Conservation (phyloP, 495 filamentous ascomycete species). For the Penicillium bovifimosum region DNA sequence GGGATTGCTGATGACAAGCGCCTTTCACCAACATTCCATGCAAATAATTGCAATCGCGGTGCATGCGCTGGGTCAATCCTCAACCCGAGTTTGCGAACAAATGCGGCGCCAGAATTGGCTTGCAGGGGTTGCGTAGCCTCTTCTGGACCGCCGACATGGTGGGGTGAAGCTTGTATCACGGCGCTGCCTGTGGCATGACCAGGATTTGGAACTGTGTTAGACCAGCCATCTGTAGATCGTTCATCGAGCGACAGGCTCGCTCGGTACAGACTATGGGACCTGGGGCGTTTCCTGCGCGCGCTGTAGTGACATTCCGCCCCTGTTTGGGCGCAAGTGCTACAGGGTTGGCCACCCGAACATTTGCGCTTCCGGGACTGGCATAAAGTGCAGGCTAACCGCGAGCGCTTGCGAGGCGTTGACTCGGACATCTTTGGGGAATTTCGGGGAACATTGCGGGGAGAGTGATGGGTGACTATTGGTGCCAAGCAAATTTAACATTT, state of each 20-base stretch:
- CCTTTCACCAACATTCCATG: constrained; percentile 49
- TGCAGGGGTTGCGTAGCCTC: constrained; percentile 30
- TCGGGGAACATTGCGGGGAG: constrained; percentile 5
- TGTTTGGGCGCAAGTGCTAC: constrained; percentile 44
- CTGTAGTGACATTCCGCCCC: constrained; percentile 46
- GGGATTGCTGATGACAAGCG: constrained; percentile 12
- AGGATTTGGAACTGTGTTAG: background rate
- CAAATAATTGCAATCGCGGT: constrained; percentile 50
- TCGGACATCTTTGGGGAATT: constrained; percentile 26
- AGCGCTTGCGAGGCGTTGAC: constrained; percentile 35
- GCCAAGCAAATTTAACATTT: constrained; percentile 9
- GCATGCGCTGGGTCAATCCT: constrained; percentile 46
- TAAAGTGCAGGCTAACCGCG: constrained; percentile 44
- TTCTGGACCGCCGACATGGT: background rate
- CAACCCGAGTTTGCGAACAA: constrained; percentile 48
- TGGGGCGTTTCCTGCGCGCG: constrained; percentile 31
- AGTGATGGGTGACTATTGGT: background rate
- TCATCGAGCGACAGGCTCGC: constrained; percentile 11
- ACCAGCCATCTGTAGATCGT: constrained; percentile 13
- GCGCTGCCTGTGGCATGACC: constrained; percentile 2
- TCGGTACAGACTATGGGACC: constrained; percentile 13
- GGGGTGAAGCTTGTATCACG: constrained; percentile 9
- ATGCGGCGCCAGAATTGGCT: constrained; percentile 52
- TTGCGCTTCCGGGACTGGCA: constrained; percentile 52
- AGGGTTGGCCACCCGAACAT: constrained; percentile 48